A percentile compares a stretch with the other conserved stretches of the same genome.
Evolutionary conservation across 495 filamentous ascomycete species (phyloP).

Genomic region (Penicillium herquei): DNA sequence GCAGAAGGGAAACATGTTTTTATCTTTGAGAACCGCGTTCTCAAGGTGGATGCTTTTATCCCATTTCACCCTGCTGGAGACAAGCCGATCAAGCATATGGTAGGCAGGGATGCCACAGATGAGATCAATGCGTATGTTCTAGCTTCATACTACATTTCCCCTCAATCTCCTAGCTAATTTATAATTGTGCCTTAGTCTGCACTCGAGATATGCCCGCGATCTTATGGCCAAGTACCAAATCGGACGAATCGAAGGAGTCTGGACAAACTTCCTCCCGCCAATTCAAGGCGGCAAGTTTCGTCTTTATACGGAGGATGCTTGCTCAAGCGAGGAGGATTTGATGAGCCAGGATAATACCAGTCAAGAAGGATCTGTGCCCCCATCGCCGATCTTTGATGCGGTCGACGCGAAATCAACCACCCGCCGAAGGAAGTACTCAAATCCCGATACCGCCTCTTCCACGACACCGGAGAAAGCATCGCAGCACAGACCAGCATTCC

Average conservation of each 20-base stretch:
- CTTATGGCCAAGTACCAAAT: slow-evolving; percentile 83
- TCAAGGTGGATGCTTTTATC: slow-evolving; percentile 86
- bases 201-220: slow-evolving; percentile 72
- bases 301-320: slow-evolving; percentile 41
- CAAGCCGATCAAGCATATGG: slow-evolving; percentile 91
- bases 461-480: slow-evolving; percentile 24
- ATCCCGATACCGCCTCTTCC: slow-evolving; percentile 37
- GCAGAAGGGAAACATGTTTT: slow-evolving; percentile 80
- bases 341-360: slow-evolving; percentile 30
- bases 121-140: slow-evolving; percentile 82
- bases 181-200: slow-evolving; percentile 55
- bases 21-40: slow-evolving; percentile 74
- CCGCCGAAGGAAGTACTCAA: slow-evolving; percentile 29
- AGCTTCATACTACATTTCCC: neutral
- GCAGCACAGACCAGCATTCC: slow-evolving; percentile 54
- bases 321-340: slow-evolving; percentile 34
- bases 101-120: slow-evolving; percentile 94
- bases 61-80: slow-evolving; percentile 90
- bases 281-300: slow-evolving; percentile 90
- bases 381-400: slow-evolving; percentile 67
- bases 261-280: slow-evolving; percentile 87
- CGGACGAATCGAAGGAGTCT: slow-evolving; percentile 75
- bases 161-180: neutral
- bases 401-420: slow-evolving; percentile 35
- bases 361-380: slow-evolving; percentile 34